Evolutionary conservation across 495 filamentous ascomycete species (phyloP).

Genomic region (Cladorrhinum samala): DNA sequence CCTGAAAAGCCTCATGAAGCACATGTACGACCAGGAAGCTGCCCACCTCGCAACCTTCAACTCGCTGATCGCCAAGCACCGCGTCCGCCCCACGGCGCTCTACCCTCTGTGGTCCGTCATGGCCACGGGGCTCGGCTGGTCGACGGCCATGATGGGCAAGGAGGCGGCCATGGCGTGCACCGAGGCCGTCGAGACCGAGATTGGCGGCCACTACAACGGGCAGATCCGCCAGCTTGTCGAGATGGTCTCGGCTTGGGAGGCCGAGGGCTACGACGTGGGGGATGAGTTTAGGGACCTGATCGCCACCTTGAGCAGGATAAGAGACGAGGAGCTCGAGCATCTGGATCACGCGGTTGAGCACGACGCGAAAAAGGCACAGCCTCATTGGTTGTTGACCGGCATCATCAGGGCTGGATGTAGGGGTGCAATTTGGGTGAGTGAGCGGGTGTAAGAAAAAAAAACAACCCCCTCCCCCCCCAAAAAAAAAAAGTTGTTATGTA

Average conservation of each 20-base stretch:
- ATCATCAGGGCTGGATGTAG: conserved; percentile 82
- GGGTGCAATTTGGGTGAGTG: conserved; percentile 89
- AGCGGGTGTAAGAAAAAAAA: conserved; percentile 55
- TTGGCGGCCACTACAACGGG: conserved; percentile 90
- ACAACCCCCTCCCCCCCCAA: background rate
- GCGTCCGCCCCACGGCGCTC: conserved; percentile 87
- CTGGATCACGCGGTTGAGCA: conserved; percentile 90
- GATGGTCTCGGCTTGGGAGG: conserved; percentile 65
- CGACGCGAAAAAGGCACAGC: conserved; percentile 80
- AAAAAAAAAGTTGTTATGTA: background rate
- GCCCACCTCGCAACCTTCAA: conserved; percentile 85
- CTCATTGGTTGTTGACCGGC: conserved; percentile 83
- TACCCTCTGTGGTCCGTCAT: conserved; percentile 87
- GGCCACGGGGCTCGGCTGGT: conserved; percentile 81
- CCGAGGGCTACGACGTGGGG: conserved; percentile 67
- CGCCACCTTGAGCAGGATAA: conserved; percentile 67
- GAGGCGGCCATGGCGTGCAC: conserved; percentile 99
- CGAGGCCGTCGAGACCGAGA: conserved; percentile 97
- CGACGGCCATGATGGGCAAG: conserved; percentile 79
- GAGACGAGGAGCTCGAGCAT: conserved; percentile 96
- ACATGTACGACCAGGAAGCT: conserved; percentile 98
- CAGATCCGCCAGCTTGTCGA: conserved; percentile 75
- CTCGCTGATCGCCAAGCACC: conserved; percentile 72
- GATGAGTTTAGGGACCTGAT: conserved; percentile 71
- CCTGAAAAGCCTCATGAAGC: conserved; percentile 81